Conservation (phyloP, 2,329 filamentous ascomycete genomes). For the Arthrobotrys conoides region DNA sequence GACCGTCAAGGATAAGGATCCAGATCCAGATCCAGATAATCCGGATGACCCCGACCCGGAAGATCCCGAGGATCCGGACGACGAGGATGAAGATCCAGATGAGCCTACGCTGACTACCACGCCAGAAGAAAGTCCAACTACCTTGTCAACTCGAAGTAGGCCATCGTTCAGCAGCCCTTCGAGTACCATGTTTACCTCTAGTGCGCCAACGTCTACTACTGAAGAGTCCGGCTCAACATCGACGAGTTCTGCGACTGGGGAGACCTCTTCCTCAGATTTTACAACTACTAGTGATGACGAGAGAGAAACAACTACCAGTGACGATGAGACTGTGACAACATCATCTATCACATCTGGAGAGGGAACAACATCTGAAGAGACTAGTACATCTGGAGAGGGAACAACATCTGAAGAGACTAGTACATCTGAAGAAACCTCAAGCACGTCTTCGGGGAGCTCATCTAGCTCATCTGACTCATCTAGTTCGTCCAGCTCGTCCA, state of each 20-base stretch:
- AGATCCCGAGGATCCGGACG: slow-evolving; percentile 2
- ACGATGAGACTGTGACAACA: neutral
- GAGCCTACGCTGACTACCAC: neutral
- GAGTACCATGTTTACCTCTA: neutral
- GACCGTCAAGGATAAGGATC: neutral
- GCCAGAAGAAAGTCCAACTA: neutral
- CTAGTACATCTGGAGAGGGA: neutral
- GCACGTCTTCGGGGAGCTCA: neutral
- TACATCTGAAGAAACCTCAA: neutral
- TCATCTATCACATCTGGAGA: neutral
- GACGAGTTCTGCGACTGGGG: no score
- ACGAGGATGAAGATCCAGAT: neutral
- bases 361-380: no score
- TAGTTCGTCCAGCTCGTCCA: slow-evolving; percentile 4
- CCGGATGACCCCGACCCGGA: neutral
- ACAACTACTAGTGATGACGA: no score
- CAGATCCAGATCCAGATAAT: neutral
- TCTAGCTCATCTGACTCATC: slow-evolving; percentile 13
- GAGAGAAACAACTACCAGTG: no score
- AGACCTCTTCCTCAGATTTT: no score
- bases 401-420: neutral
- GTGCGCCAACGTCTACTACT: neutral
- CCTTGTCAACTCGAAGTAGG: neutral
- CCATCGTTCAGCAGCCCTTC: neutral
- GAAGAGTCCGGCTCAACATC: neutral